Conservation (phyloP, 345 rosid species). For the Arabis alpina region DNA sequence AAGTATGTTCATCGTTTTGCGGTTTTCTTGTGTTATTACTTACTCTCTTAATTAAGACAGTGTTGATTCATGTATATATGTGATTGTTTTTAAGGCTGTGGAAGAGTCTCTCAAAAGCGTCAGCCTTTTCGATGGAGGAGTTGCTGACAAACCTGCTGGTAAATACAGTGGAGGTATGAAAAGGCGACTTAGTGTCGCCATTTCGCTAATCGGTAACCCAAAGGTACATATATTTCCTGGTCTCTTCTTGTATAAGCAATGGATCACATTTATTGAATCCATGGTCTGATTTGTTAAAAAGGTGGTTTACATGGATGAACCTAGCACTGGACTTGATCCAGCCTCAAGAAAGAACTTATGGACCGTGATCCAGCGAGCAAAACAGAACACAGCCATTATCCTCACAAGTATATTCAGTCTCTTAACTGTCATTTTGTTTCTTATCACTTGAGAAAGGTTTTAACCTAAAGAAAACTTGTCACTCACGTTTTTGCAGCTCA, state of each 20-base stretch:
- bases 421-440: neutral
- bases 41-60: neutral
- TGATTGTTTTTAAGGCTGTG: constrained; percentile 63
- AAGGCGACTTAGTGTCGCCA: constrained; percentile 96
- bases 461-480: constrained; percentile 23
- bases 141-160: constrained; percentile 84
- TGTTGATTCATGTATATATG: constrained; percentile 29
- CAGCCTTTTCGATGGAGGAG: constrained; percentile 79
- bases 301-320: constrained; percentile 99
- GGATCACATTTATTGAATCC: neutral
- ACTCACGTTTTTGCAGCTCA: constrained; percentile 52
- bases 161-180: constrained; percentile 99
- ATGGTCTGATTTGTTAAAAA: constrained; percentile 32
- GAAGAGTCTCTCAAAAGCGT: constrained; percentile 86
- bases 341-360: constrained; percentile 89
- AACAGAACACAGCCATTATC: constrained; percentile 78
- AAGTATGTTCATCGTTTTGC: constrained; percentile 42
- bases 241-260: constrained; percentile 12
- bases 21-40: neutral
- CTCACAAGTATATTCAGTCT: constrained; percentile 57
- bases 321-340: constrained; percentile 97
- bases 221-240: constrained; percentile 50
- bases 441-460: neutral
- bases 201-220: constrained; percentile 93
- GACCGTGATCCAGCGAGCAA: constrained; percentile 86